Percentiles rank a stretch among this genome's conserved stretches.
Evolutionary conservation across 2,329 filamentous ascomycete species (phyloP).

Genomic region (Hymenoscyphus occultus): DNA sequence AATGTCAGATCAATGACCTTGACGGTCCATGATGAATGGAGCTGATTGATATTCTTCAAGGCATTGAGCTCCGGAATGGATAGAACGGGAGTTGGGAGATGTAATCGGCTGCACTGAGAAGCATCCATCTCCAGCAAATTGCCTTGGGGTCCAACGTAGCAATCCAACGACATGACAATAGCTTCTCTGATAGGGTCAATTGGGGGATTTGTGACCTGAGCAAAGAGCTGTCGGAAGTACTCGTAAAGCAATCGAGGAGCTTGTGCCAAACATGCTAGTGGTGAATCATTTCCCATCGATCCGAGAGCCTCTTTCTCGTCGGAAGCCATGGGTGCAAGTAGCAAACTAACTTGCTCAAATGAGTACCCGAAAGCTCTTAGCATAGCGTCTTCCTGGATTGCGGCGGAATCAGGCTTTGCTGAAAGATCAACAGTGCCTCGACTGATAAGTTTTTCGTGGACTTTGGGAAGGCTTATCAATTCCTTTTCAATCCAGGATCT

Average conservation of each 20-base stretch:
- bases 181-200: conserved; percentile 97
- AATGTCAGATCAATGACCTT: conserved; percentile 92
- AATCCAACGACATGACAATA: conserved; percentile 96
- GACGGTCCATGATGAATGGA: conserved; percentile 80
- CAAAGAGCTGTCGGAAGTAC: conserved; percentile 97
- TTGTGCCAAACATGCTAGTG: conserved; percentile 85
- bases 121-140: conserved; percentile 93
- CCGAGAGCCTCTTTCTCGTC: conserved; percentile 96
- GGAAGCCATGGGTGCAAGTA: conserved; percentile 92
- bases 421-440: conserved; percentile 61
- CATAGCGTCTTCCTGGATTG: conserved; percentile 79
- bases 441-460: conserved; percentile 60
- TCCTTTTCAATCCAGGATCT: conserved; percentile 82
- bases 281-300: conserved; percentile 97
- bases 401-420: conserved; percentile 63
- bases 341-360: conserved; percentile 87
- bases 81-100: conserved; percentile 84
- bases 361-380: conserved; percentile 90
- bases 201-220: conserved; percentile 95
- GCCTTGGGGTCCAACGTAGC: conserved; percentile 93
- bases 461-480: conserved; percentile 74
- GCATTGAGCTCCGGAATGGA: conserved; percentile 90
- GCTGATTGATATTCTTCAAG: conserved; percentile 69
- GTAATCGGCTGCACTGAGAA: conserved; percentile 80
- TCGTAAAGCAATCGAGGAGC: conserved; percentile 87